These are phyloP conservation scores for Aspergillus neotritici DNA, from an alignment of 2,329 filamentous ascomycete species.

Conservation along the genomic window DNA sequence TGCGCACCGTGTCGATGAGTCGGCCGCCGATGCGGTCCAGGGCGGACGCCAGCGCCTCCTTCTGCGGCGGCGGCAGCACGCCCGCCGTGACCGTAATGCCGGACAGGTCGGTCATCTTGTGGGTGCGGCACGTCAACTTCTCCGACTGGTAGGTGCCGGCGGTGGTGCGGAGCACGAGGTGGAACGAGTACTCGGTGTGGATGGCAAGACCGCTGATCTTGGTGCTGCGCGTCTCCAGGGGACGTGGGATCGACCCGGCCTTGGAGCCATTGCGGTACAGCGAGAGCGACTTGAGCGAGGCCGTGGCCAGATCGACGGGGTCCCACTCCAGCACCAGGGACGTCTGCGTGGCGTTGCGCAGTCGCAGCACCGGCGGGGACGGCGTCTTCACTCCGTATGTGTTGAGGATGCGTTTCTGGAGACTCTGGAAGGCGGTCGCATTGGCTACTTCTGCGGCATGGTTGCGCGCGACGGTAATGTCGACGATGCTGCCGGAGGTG, in stretches of 20 bases:
- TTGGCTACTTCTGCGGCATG: constrained; percentile 67
- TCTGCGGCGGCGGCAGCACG: constrained; percentile 66
- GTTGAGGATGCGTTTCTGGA: constrained; percentile 84
- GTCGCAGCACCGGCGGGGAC: constrained; percentile 70
- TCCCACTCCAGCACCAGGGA: constrained; percentile 98
- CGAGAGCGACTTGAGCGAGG: constrained; percentile 80
- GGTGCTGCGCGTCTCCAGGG: constrained; percentile 81
- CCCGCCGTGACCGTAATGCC: constrained; percentile 93
- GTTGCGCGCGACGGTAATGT: constrained; percentile 92
- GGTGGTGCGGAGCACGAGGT: constrained; percentile 82
- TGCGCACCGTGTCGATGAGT: constrained; percentile 80
- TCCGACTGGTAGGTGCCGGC: constrained; percentile 83
- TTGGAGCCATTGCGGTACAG: constrained; percentile 96
- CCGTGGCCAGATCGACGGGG: constrained; percentile 84
- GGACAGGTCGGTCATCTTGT: constrained; percentile 97
- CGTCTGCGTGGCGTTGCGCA: constrained; percentile 97
- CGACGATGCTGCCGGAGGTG: constrained; percentile 91
- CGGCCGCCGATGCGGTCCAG: constrained; percentile 88
- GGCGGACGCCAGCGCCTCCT: constrained; percentile 67
- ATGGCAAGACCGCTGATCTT: constrained; percentile 97
- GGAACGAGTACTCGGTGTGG: constrained; percentile 92
- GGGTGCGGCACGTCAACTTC: constrained; percentile 77
- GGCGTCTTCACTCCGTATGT: constrained; percentile 81
- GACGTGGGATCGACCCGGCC: constrained; percentile 87
- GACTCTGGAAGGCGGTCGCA: constrained; percentile 67